Evolutionary conservation across 345 rosid genomes (phyloP).

Genomic region (Boechera retrofracta): DNA sequence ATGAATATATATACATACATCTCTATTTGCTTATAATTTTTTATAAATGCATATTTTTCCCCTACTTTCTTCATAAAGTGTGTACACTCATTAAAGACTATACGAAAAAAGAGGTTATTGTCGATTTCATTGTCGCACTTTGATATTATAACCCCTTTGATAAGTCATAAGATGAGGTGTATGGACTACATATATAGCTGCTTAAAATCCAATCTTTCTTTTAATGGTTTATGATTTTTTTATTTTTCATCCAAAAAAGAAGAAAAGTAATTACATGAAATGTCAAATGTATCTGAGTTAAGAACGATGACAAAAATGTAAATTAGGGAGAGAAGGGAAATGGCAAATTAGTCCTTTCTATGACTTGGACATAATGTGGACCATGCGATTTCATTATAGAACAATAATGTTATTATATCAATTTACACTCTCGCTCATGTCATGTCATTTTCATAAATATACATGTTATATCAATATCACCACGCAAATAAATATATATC

Average conservation of each 20-base stretch:
- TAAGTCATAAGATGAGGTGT: slow-evolving; percentile 37
- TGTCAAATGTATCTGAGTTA: slow-evolving; percentile 27
- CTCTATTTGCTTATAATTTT: slow-evolving; percentile 15
- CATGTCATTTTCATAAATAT: slow-evolving; percentile 35
- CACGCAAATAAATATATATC: neutral
- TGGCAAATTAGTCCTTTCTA: slow-evolving; percentile 1
- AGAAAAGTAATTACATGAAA: neutral
- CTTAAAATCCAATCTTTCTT: slow-evolving; percentile 41
- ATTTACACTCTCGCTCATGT: slow-evolving; percentile 20
- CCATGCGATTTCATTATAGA: slow-evolving; percentile 28
- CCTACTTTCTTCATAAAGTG: slow-evolving; percentile 34
- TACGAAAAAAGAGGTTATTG: slow-evolving; percentile 41
- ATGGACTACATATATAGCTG: slow-evolving; percentile 38
- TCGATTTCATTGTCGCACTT: slow-evolving; percentile 45
- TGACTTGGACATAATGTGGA: slow-evolving; percentile 38
- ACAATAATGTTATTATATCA: neutral
- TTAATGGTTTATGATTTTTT: neutral
- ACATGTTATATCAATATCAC: slow-evolving; percentile 20
- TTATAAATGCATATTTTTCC: neutral
- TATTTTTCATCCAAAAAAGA: neutral
- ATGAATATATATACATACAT: slow-evolving; percentile 2
- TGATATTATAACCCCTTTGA: slow-evolving; percentile 38
- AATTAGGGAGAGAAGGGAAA: slow-evolving; percentile 12
- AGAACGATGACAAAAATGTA: slow-evolving; percentile 8
- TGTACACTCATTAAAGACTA: slow-evolving; percentile 44